A percentile compares a stretch with the other conserved stretches of the same genome.
phyloP scores from a whole-genome alignment of 2,329 filamentous ascomycete genomes.

The Plenodomus biglobosus region DNA sequence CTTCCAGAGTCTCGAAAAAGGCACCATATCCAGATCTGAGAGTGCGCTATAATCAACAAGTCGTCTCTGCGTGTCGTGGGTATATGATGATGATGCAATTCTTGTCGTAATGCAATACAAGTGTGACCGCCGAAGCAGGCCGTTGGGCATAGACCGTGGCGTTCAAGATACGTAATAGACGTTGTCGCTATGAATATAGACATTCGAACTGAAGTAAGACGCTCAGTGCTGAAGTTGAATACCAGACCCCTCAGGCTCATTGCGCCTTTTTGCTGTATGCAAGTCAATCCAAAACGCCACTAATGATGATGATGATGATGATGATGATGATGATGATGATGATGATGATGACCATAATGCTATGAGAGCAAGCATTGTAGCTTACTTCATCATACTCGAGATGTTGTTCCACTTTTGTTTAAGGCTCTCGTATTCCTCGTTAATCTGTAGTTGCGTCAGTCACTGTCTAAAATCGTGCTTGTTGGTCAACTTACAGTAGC shows the following conservation, averaged over 20 bases:
- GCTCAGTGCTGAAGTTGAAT: conserved; percentile 25
- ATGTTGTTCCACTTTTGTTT: conserved; percentile 54
- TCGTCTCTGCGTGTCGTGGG: conserved; percentile 21
- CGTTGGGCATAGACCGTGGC: conserved; percentile 4
- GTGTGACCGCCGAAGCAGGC: conserved; percentile 8
- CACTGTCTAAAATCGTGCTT: not conserved
- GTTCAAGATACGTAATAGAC: not conserved
- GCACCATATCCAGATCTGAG: conserved; percentile 14
- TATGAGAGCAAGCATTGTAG: conserved; percentile 11
- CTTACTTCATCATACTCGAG: conserved; percentile 48
- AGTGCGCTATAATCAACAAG: conserved; percentile 12
- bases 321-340: too few relatives aligned
- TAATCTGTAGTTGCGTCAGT: conserved; percentile 43
- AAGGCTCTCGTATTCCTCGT: conserved; percentile 51
- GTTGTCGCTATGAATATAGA: conserved; percentile 30
- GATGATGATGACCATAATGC: not conserved
- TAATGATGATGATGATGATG: conserved; percentile 13
- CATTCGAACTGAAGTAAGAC: conserved; percentile 33
- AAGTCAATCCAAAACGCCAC: conserved; percentile 25
- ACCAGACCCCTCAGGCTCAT: conserved; percentile 19
- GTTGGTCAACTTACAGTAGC: conserved; percentile 72
- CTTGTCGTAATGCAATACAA: not conserved
- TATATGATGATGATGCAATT: conserved; percentile 32
- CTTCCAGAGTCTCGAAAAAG: too few relatives aligned
- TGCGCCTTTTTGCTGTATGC: conserved; percentile 23